Evolutionary conservation across 2,329 filamentous ascomycete genomes (phyloP), one percentile per base, ranked within the genome.

Genomic region (Mycosphaerella sp.): DNA sequence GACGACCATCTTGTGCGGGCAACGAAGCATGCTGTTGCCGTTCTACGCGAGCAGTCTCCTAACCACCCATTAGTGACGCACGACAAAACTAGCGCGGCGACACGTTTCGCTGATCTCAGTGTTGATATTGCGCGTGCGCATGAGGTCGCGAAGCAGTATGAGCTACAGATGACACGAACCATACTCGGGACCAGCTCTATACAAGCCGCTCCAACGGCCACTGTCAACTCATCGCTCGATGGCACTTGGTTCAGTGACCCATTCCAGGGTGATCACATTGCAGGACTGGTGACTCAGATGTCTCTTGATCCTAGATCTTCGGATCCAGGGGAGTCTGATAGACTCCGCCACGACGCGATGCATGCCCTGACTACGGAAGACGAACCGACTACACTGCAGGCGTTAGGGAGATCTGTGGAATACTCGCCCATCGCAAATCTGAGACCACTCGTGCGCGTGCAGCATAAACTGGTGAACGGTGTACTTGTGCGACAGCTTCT

Each of bases 401-500:
- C 29, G 5, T 4, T 45, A 8, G 6, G 11, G 11, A 45, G 29
- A 9, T 36, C 31, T 29, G n/a, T 42, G 3, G 29, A 38, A n/a
- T 21, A 50, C 31, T 52, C 53, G 14, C 61, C 56, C 3, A 49
- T 66, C 6, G 59, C 61, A 12, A 46, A 52, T 8, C 42, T 68
- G 1, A 53, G 62, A 11, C 86, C 88, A 0, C 76, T 92, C 12
- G 78, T 95, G 12, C 74, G 80, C 7, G 80, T 83, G 0, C 92
- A 97, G 70, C 83, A 88, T 6, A 80, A 82, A 41, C 74, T 95
- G 0, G 78, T 95, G 38, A 93, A 91, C 61, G 81, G 82, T 31
- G 85, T 87, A 49, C 87, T 87, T 53, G 80, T 95, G 62, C 78
- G 81, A 14, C 74, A 95, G 7, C 79, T 97, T 17, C 95, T 96